phyloP scores from a whole-genome alignment of 805 yeast species.

The Spencermartinsiella europaea region DNA sequence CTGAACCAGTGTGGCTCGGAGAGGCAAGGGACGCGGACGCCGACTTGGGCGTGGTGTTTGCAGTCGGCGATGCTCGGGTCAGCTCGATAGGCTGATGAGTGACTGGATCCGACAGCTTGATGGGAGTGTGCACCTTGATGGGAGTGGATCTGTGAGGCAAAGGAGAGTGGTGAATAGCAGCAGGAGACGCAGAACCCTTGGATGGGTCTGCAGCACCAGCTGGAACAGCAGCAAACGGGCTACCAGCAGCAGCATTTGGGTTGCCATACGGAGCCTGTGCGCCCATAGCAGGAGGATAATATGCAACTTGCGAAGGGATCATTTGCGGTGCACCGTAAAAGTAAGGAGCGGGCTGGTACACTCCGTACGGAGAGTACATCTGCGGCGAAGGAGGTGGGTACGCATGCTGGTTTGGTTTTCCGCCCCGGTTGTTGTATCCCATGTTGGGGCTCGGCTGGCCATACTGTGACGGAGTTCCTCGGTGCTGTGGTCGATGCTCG shows the following conservation, averaged over 20 bases:
- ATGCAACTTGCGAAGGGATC: not conserved
- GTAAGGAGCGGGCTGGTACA: constrained; percentile 5
- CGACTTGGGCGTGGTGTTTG: constrained; percentile 3
- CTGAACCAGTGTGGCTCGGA: not conserved
- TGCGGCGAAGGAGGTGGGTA: constrained; percentile 1
- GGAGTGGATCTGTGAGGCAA: constrained; percentile 1
- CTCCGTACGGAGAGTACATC: not conserved
- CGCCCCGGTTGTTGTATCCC: not conserved
- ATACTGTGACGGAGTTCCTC: not conserved
- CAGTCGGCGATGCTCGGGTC: constrained; percentile 7
- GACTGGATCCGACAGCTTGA: constrained; percentile 24
- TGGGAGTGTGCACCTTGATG: constrained; percentile 18
- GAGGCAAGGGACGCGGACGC: constrained; percentile 2
- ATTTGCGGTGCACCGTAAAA: constrained; percentile 3
- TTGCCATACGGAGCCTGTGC: not conserved
- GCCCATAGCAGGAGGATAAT: not conserved
- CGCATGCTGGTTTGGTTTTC: not conserved
- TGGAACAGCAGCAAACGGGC: constrained; percentile 1
- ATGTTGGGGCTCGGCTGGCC: not conserved
- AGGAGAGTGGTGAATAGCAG: constrained; percentile 1
- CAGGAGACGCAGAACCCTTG: not conserved
- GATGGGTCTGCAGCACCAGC: constrained; percentile 1
- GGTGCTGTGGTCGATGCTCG: not conserved
- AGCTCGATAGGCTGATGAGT: constrained; percentile 25
- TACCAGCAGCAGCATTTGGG: not conserved